Evolutionary conservation across 1,284 basidiomycete genomes (phyloP).

Genomic region (Cryptococcus hybrid): DNA sequence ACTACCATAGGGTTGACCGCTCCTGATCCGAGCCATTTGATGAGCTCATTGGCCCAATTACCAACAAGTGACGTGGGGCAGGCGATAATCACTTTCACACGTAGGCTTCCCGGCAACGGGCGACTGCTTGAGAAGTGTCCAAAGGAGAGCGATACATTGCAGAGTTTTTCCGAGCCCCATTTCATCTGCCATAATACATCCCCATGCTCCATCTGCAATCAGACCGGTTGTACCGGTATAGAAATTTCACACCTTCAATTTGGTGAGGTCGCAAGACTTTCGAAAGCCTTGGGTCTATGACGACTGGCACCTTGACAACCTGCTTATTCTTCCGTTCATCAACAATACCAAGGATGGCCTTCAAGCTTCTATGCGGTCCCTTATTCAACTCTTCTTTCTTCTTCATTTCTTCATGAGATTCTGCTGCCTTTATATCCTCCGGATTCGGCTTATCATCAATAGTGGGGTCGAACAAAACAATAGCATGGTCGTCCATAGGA

Average conservation of each 20-base stretch:
- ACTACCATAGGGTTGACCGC: slow-evolving; percentile 76
- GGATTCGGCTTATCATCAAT: slow-evolving; percentile 88
- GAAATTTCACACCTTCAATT: slow-evolving; percentile 97
- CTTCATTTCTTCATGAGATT: slow-evolving; percentile 63
- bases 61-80: slow-evolving; percentile 96
- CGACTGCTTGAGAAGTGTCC: slow-evolving; percentile 97
- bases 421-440: slow-evolving; percentile 52
- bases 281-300: slow-evolving; percentile 84
- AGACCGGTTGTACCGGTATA: slow-evolving; percentile 92
- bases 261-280: slow-evolving; percentile 96
- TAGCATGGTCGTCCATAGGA: slow-evolving; percentile 96
- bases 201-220: slow-evolving; percentile 86
- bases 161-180: slow-evolving; percentile 98
- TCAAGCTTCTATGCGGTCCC: slow-evolving; percentile 84
- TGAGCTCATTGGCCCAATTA: slow-evolving; percentile 98
- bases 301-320: slow-evolving; percentile 85
- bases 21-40: slow-evolving; percentile 89
- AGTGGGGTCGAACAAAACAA: slow-evolving; percentile 96
- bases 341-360: slow-evolving; percentile 72
- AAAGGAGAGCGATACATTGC: slow-evolving; percentile 94
- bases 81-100: slow-evolving; percentile 94
- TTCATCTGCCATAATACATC: slow-evolving; percentile 99
- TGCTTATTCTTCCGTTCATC: slow-evolving; percentile 61
- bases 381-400: slow-evolving; percentile 63
- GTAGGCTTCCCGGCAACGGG: slow-evolving; percentile 79